Evolutionary conservation across 176 grass and related monocot genomes (phyloP).

Genomic region (Carex littledalei): DNA sequence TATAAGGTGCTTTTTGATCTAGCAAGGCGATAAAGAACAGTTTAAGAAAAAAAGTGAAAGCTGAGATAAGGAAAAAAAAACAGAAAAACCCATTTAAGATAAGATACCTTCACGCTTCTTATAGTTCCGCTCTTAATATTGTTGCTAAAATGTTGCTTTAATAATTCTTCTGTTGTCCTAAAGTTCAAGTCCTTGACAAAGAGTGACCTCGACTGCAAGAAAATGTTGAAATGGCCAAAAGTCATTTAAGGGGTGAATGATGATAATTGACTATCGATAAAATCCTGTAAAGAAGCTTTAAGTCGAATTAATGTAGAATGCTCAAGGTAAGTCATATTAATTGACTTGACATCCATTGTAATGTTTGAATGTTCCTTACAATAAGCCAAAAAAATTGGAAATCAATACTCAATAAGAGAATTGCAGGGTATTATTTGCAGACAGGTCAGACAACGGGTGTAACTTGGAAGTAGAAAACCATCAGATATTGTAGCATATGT

Average conservation of each 20-base stretch:
- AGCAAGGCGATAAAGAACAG: conserved; percentile 17
- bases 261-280: conserved; percentile 13
- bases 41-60: conserved; percentile 20
- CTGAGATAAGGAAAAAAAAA: background rate
- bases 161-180: conserved; percentile 68
- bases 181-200: conserved; percentile 99
- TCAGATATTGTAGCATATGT: conserved; percentile 5
- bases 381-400: background rate
- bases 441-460: background rate
- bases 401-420: background rate
- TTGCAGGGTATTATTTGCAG: background rate
- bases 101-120: conserved; percentile 78
- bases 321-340: background rate
- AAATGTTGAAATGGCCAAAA: conserved; percentile 21
- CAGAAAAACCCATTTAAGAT: conserved; percentile 16
- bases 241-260: background rate
- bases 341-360: background rate
- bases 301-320: background rate
- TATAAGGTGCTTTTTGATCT: conserved; percentile 89
- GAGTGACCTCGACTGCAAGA: conserved; percentile 76
- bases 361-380: background rate
- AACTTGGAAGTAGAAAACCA: background rate
- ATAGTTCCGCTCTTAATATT: conserved; percentile 65
- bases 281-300: background rate
- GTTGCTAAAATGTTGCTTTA: conserved; percentile 75